Conservation (phyloP, 2,329 filamentous ascomycete genomes). For the Chalaropsis thielavioides region DNA sequence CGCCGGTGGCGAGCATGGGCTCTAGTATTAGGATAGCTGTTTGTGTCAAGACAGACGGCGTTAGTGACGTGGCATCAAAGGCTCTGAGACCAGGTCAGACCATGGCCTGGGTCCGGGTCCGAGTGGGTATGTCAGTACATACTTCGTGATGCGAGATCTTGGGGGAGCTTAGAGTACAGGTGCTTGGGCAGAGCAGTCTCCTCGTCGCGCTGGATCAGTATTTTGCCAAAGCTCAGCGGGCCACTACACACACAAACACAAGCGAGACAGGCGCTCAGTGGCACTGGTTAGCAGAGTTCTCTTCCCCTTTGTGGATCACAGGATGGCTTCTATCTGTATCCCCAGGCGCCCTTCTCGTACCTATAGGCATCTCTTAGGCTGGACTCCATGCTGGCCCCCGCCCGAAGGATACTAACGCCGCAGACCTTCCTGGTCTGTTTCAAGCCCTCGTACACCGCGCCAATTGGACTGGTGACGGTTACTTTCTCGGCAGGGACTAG, state of each 20-base stretch:
- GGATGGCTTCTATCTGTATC: background rate
- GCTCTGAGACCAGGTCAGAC: background rate
- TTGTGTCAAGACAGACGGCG: conserved; percentile 3
- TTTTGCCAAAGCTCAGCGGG: conserved; percentile 24
- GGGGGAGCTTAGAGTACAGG: conserved; percentile 24
- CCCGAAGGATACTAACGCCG: conserved; percentile 25
- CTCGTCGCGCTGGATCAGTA: conserved; percentile 26
- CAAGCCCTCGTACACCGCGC: conserved; percentile 13
- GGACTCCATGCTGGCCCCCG: conserved; percentile 24
- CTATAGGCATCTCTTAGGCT: conserved; percentile 22
- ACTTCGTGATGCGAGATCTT: conserved; percentile 18
- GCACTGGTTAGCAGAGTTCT: background rate
- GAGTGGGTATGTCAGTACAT: background rate
- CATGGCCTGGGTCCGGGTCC: background rate
- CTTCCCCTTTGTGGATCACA: background rate
- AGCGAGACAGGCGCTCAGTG: background rate
- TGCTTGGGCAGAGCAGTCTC: conserved; percentile 22
- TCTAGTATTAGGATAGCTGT: conserved; percentile 20
- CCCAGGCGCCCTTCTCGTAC: conserved; percentile 18
- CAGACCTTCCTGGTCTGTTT: conserved; percentile 20
- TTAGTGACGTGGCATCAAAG: background rate
- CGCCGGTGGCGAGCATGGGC: conserved; percentile 22
- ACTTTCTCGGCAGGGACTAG: conserved; percentile 13
- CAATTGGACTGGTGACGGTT: conserved; percentile 18
- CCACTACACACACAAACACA: conserved; percentile 17